These are phyloP conservation scores for Suillus subalutaceus DNA, from an alignment of 768 basidiomycete species.

Conservation along the genomic window DNA sequence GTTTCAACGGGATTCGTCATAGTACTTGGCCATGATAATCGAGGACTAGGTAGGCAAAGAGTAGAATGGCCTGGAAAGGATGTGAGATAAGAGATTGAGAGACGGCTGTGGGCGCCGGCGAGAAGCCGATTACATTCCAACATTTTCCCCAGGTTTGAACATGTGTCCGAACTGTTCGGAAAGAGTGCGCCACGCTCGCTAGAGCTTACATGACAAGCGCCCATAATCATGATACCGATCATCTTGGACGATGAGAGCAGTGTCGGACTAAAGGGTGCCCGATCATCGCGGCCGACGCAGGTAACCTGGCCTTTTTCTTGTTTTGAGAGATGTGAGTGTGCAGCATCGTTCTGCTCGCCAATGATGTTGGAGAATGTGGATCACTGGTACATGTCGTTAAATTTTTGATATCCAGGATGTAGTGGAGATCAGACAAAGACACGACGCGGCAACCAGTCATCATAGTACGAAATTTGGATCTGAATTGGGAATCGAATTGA, in stretches of 20 bases:
- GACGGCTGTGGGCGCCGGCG: too few relatives aligned
- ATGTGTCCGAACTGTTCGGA: neutral
- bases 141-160: neutral
- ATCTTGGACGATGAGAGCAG: neutral
- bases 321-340: neutral
- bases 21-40: slow-evolving; percentile 55
- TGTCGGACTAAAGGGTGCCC: neutral
- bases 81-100: neutral
- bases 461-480: neutral
- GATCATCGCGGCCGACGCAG: neutral
- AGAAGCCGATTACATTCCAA: neutral
- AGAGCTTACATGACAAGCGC: neutral
- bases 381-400: too few relatives aligned
- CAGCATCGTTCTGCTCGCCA: neutral
- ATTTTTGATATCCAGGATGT: neutral
- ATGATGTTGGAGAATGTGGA: neutral
- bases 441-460: neutral
- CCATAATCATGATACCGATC: neutral
- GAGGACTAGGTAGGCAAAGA: neutral
- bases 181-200: neutral
- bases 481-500: too few relatives aligned
- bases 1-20: slow-evolving; percentile 57
- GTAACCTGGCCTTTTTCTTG: neutral
- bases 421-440: neutral
- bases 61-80: neutral